Percentiles rank a stretch among this genome's conserved stretches.
These are phyloP conservation scores for Epichloe bromicola DNA, from an alignment of 2,329 filamentous ascomycete species.

Conservation along the genomic window DNA sequence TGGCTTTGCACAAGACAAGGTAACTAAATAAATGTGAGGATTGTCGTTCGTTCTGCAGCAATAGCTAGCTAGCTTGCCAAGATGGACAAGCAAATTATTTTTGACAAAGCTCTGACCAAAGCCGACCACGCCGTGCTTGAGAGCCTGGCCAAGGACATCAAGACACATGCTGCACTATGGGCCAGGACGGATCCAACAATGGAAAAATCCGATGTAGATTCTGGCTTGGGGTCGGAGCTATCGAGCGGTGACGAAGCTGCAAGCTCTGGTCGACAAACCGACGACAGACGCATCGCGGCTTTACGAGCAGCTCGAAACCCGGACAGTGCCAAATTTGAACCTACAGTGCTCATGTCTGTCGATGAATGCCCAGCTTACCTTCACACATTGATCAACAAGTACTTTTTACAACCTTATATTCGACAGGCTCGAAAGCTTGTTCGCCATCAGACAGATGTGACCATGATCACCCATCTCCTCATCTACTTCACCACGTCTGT, in stretches of 20 bases:
- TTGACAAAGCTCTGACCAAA: constrained; percentile 27
- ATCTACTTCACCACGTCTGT: constrained; percentile 58
- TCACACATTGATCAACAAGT: constrained; percentile 28
- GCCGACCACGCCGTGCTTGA: constrained; percentile 27
- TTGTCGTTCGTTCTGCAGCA: neutral
- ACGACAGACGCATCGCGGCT: constrained; percentile 14
- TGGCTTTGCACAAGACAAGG: neutral
- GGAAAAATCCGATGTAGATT: constrained; percentile 3
- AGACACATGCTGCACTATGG: neutral
- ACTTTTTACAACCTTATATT: constrained; percentile 47
- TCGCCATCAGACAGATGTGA: constrained; percentile 56
- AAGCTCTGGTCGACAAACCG: neutral
- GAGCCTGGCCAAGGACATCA: constrained; percentile 27
- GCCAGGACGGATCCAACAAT: neutral
- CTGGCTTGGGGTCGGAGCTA: constrained; percentile 7
- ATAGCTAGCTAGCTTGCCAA: neutral
- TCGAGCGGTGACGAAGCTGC: constrained; percentile 1
- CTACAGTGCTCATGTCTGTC: constrained; percentile 29
- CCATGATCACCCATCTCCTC: constrained; percentile 65
- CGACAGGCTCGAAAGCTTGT: constrained; percentile 41
- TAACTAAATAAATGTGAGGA: too few species aligned
- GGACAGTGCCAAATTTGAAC: constrained; percentile 27
- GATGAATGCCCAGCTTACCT: constrained; percentile 26
- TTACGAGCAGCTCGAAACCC: constrained; percentile 31
- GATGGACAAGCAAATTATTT: constrained; percentile 18